phyloP scores from a whole-genome alignment of 177 flowering plant species.

The Vitis hybrid region DNA sequence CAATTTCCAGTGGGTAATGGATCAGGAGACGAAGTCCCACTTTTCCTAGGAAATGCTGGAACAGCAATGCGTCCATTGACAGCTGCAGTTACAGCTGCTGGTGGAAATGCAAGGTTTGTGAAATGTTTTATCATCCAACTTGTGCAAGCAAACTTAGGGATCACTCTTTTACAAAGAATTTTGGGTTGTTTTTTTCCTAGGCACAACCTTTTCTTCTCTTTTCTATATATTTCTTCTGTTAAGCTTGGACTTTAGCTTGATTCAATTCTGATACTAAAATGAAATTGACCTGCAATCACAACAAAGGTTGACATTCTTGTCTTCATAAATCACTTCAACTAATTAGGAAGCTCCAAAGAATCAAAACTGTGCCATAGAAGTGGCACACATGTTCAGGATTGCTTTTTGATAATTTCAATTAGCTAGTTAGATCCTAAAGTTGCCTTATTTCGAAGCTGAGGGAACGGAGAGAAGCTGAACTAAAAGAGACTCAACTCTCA shows the following conservation, averaged over 20 bases:
- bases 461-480: too few relatives aligned
- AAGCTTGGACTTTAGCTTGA: slow-evolving; percentile 2
- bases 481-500: too few relatives aligned
- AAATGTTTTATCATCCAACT: too few relatives aligned
- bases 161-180: not conserved
- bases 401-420: not conserved
- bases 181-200: not conserved
- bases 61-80: too few relatives aligned
- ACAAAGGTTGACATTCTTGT: not conserved
- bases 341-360: not conserved
- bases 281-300: not conserved
- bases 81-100: too few relatives aligned
- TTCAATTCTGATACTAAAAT: not conserved
- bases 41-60: too few relatives aligned
- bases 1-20: too few relatives aligned
- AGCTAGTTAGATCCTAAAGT: not conserved
- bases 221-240: not conserved
- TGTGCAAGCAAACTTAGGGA: not conserved
- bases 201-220: not conserved
- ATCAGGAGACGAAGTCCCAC: too few relatives aligned
- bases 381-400: not conserved
- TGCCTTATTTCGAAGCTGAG: too few relatives aligned
- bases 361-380: not conserved
- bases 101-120: slow-evolving; percentile 68
- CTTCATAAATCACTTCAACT: not conserved